Conservation (phyloP, 2,329 filamentous ascomycete species). For the Aspergillus versicolor region DNA sequence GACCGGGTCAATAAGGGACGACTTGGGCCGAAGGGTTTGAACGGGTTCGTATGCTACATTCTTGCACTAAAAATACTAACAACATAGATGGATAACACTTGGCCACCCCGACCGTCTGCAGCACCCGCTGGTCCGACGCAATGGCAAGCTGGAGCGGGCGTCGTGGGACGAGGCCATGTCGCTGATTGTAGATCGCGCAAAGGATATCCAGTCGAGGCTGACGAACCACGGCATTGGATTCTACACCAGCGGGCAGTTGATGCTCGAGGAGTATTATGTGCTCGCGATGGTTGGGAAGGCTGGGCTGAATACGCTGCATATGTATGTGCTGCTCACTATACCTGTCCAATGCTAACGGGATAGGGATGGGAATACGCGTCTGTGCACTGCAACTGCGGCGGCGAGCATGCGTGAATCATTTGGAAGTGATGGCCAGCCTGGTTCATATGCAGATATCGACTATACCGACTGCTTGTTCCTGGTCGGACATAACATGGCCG, state of each 20-base stretch:
- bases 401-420: constrained; percentile 42
- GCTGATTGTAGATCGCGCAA: constrained; percentile 32
- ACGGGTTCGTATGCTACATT: constrained; percentile 23
- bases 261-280: constrained; percentile 42
- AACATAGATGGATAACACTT: constrained; percentile 28
- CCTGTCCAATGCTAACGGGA: not conserved
- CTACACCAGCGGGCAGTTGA: constrained; percentile 40
- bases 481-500: constrained; percentile 38
- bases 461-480: constrained; percentile 39
- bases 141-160: constrained; percentile 35
- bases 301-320: constrained; percentile 39
- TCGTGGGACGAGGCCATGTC: constrained; percentile 42
- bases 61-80: not conserved
- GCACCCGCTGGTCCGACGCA: constrained; percentile 33
- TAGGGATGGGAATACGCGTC: constrained; percentile 42
- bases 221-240: constrained; percentile 41
- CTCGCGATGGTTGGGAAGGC: constrained; percentile 41
- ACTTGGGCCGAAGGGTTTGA: constrained; percentile 36
- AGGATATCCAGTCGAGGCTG: constrained; percentile 29
- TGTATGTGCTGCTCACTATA: constrained; percentile 24
- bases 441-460: constrained; percentile 39
- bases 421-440: constrained; percentile 39
- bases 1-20: constrained; percentile 39
- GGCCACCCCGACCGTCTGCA: constrained; percentile 31
- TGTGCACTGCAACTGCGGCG: constrained; percentile 41